phyloP scores from a whole-genome alignment of 768 basidiomycete genomes.

The Trametes meyenii region DNA sequence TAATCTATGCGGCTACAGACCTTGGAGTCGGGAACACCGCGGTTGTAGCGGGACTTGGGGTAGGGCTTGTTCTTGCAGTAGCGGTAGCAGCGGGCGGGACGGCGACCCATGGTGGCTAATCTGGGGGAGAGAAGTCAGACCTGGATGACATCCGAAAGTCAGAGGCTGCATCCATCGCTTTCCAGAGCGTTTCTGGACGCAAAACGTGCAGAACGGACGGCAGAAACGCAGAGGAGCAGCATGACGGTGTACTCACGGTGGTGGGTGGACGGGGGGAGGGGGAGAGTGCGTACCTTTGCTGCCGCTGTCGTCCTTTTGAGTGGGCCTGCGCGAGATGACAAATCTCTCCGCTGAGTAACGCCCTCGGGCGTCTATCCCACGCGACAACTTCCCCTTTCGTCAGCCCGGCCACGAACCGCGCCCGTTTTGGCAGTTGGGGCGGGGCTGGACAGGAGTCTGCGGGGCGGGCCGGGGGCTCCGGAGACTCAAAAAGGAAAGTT shows the following conservation, averaged over 20 bases:
- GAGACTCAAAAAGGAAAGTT: too few species aligned
- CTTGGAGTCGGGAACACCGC: constrained; percentile 97
- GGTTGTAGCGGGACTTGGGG: constrained; percentile 94
- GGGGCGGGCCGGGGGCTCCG: too few species aligned
- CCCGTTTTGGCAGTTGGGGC: too few species aligned
- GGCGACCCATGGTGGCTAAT: constrained; percentile 80
- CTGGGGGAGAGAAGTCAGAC: constrained; percentile 5
- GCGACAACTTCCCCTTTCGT: background rate
- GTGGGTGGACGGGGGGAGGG: constrained; percentile 18
- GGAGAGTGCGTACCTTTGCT: constrained; percentile 11
- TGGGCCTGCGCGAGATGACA: constrained; percentile 24
- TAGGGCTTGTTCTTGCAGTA: constrained; percentile 99
- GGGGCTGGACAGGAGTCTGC: too few species aligned
- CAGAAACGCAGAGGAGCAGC: constrained; percentile 13
- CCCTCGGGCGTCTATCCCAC: constrained; percentile 5
- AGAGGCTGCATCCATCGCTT: constrained; percentile 28
- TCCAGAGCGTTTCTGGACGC: constrained; percentile 10
- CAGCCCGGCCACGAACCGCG: too few species aligned
- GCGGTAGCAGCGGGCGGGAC: constrained; percentile 97
- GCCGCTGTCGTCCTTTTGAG: constrained; percentile 24
- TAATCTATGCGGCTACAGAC: constrained; percentile 41
- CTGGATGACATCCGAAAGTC: constrained; percentile 28
- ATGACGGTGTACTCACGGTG: constrained; percentile 23
- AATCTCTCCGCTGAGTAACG: constrained; percentile 28
- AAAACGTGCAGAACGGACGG: constrained; percentile 11